Evolutionary conservation across 495 filamentous ascomycete species (phyloP), one percentile per base, ranked within the genome.

Genomic region (Xylaria longipes): DNA sequence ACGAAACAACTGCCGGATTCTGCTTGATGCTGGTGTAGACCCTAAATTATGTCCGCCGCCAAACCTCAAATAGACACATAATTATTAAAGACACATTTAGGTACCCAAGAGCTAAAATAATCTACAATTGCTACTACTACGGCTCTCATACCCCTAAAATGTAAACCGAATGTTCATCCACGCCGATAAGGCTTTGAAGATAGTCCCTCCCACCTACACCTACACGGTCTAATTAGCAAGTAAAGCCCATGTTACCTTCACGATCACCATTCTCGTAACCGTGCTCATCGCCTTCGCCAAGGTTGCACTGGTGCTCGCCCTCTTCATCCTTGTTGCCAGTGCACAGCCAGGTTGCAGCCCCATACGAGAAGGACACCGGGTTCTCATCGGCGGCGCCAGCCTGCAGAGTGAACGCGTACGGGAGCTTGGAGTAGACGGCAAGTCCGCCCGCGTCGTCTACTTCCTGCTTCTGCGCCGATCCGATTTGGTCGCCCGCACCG

Each of bases 311-410:
- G n/a, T 50, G 46, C 5, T 50, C 46, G 46, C 46, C 46, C 46
- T 50, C 46, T 50, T 50, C n/a, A 50, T 50, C 46, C 46, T 50
- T 50, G n/a, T 50, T 25, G 46, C 46, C 46, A 50, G 46, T 50
- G 46, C 46, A 50, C 8, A 50, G n/a, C 46, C 46, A 50, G n/a
- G 46, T 50, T 6, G 46, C 46, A 22, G n/a, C 46, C 11, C 46
- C 46, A 25, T 50, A 50, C 46, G 46, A 50, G n/a, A 50, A 50
- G 46, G 46, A 50, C n/a, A 50, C 46, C 3, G 46, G 46, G 46
- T 50, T n/a, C n/a, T 50, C 46, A n/a, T 50, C 46, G 8, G 20
- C 46, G 46, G 5, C 46, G 15, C 46, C 46, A 22, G 25, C 46
- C 46, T 50, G 20, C n/a, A 50, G n/a, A n/a, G 46, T 50, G 5